These are phyloP conservation scores for Coniochaeta sp. DNA, from an alignment of 2,329 filamentous ascomycete genomes.

Conservation along the genomic window DNA sequence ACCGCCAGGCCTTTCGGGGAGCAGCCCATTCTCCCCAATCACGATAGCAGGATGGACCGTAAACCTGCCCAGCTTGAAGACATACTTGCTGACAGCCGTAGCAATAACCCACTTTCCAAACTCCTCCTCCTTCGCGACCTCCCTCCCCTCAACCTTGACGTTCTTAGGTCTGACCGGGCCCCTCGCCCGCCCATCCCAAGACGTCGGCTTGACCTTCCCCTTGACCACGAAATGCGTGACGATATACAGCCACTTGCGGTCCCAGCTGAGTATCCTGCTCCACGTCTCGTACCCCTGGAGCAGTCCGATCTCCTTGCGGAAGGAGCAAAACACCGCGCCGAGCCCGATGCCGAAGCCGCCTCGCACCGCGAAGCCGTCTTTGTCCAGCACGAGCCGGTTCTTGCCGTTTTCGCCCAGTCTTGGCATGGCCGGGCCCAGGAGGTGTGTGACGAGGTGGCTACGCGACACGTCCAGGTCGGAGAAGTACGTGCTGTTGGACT, in stretches of 20 bases:
- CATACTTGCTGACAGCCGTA: conserved; percentile 70
- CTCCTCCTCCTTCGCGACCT: conserved; percentile 28
- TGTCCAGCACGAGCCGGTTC: conserved; percentile 42
- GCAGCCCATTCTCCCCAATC: conserved; percentile 61
- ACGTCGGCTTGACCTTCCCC: conserved; percentile 46
- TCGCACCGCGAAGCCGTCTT: conserved; percentile 38
- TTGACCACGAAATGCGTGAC: conserved; percentile 65
- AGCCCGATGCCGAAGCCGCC: conserved; percentile 57
- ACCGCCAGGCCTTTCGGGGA: conserved; percentile 66
- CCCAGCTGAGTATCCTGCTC: conserved; percentile 64
- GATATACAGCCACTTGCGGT: conserved; percentile 75
- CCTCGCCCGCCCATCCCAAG: conserved; percentile 42
- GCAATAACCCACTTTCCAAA: conserved; percentile 62
- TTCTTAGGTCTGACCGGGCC: conserved; percentile 16
- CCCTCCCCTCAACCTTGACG: conserved; percentile 11
- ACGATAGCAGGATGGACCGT: conserved; percentile 78
- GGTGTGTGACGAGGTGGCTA: conserved; percentile 67
- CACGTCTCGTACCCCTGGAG: conserved; percentile 67
- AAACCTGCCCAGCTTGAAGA: conserved; percentile 72
- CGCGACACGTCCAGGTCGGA: conserved; percentile 77
- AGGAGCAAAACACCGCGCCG: conserved; percentile 66
- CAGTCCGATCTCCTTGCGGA: conserved; percentile 65
- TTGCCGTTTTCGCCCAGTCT: conserved; percentile 39
- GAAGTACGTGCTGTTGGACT: conserved; percentile 65
- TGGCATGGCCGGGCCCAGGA: conserved; percentile 53